Evolutionary conservation across 768 basidiomycete genomes (phyloP), one percentile per base, ranked within the genome.

Genomic region (Pulveroboletus sp.): DNA sequence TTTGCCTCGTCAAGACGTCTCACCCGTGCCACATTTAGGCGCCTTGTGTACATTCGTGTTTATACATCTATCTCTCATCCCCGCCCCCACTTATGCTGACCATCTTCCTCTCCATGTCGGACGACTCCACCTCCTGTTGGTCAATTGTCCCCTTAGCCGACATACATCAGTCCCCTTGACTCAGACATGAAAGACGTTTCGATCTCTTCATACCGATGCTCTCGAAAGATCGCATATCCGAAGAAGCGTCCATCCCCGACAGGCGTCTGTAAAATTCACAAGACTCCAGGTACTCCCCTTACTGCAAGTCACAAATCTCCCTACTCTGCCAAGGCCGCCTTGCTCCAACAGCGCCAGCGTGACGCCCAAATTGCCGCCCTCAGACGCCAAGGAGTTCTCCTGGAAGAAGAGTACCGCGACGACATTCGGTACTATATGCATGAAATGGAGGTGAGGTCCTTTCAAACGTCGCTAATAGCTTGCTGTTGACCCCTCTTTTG

Each of bases 351-450:
- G 62, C 80, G 80, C 51, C 84, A 85, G 62, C 81, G 85, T 44
- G 80, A 85, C 52, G 78, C 76, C 14, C 86, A 86, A 63, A 80
- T 85, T 39, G 73, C 74, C 51, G 86, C 83, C 33, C 74, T 85
- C 60, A 81, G 86, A 39, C 74, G 80, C 58, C 83, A 89, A 58
- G 83, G 85, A 40, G 78, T 86, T 47, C 77, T 93, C 51, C 76
- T 94, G 57, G 96, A 98, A 72, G 91, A 93, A 64, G 95, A 98
- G 69, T 98, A 99, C 65, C 81, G 85, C 35, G 89, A 93, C 43
- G 96, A 99, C 64, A 93, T 98, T 50, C 78, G 83, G 50, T 78
- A 76, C 48, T 96, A 97, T 73, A 97, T 98, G 96, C 86, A 89
- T 68, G 84, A 89, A 67, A 96, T 96, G 92, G 95, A 99, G 91